Evolutionary conservation across 2,329 filamentous ascomycete species (phyloP).

Genomic region (Trichoderma arundinaceum): DNA sequence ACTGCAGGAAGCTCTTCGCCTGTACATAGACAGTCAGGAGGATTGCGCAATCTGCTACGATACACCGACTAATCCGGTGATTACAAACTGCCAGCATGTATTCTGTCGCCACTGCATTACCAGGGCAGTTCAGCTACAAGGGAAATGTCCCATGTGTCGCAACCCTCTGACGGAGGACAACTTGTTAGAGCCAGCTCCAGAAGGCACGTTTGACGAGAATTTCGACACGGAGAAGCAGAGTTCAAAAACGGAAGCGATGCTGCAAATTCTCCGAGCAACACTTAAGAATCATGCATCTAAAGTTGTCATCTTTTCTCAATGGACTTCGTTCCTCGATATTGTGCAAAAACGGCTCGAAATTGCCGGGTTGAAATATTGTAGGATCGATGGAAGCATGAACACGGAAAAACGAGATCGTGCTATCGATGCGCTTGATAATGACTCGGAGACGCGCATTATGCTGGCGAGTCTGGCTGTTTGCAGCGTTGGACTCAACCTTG

Average conservation of each 20-base stretch:
- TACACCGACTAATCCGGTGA: slow-evolving; percentile 71
- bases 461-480: slow-evolving; percentile 83
- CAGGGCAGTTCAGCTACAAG: slow-evolving; percentile 73
- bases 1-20: slow-evolving; percentile 74
- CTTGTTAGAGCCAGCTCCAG: slow-evolving; percentile 68
- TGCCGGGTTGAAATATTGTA: slow-evolving; percentile 66
- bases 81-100: slow-evolving; percentile 82
- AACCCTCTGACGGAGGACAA: slow-evolving; percentile 65
- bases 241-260: slow-evolving; percentile 80
- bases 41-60: slow-evolving; percentile 86
- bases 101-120: slow-evolving; percentile 79
- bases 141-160: slow-evolving; percentile 85
- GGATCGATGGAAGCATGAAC: slow-evolving; percentile 83
- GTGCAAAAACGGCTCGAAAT: slow-evolving; percentile 70
- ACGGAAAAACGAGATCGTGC: slow-evolving; percentile 72
- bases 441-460: slow-evolving; percentile 73
- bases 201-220: slow-evolving; percentile 54
- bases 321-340: slow-evolving; percentile 75
- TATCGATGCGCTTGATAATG: slow-evolving; percentile 68
- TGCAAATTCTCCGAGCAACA: slow-evolving; percentile 75
- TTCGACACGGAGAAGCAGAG: slow-evolving; percentile 71
- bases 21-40: slow-evolving; percentile 80
- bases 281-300: slow-evolving; percentile 68
- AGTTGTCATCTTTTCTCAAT: slow-evolving; percentile 77
- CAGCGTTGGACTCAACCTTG: slow-evolving; percentile 84